A percentile compares a stretch with the other conserved stretches of the same genome.
Evolutionary conservation across 169 alveolate genomes (phyloP).

Genomic region (Eimeria tenella): DNA sequence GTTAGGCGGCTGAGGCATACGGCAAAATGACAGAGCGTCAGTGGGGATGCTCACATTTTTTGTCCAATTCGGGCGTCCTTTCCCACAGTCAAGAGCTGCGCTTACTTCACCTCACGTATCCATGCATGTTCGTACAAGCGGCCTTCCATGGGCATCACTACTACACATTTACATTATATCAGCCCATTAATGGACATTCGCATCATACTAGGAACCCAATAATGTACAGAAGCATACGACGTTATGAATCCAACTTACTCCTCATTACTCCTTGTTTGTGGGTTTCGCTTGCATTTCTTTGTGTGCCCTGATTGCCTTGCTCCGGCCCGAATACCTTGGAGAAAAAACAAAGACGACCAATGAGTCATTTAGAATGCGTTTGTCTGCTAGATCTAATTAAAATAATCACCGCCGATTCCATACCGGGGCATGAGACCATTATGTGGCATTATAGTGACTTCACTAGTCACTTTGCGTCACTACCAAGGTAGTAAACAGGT

Average conservation of each 20-base stretch:
- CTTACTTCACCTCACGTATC: background rate
- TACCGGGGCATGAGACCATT: too few species aligned
- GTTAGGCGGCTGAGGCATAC: slow-evolving; percentile 14
- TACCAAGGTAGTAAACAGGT: background rate
- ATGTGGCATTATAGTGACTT: too few species aligned
- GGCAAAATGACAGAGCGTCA: background rate
- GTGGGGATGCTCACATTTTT: background rate
- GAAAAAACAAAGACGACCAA: background rate
- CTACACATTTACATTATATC: too few species aligned
- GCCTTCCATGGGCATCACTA: too few species aligned
- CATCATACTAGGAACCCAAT: too few species aligned
- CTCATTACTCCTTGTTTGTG: background rate
- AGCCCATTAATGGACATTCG: too few species aligned
- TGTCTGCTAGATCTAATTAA: too few species aligned
- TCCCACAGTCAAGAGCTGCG: too few species aligned
- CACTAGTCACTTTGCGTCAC: background rate
- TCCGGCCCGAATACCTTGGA: slow-evolving; percentile 54
- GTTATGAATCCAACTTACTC: background rate
- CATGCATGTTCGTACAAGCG: background rate
- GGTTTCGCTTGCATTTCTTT: slow-evolving; percentile 26
- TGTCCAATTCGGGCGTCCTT: background rate
- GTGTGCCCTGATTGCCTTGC: slow-evolving; percentile 63
- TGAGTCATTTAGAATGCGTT: background rate
- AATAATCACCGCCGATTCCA: too few species aligned
- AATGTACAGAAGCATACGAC: too few species aligned